Evolutionary conservation across 2,329 filamentous ascomycete species (phyloP).

Genomic region (Xylaria sp.): DNA sequence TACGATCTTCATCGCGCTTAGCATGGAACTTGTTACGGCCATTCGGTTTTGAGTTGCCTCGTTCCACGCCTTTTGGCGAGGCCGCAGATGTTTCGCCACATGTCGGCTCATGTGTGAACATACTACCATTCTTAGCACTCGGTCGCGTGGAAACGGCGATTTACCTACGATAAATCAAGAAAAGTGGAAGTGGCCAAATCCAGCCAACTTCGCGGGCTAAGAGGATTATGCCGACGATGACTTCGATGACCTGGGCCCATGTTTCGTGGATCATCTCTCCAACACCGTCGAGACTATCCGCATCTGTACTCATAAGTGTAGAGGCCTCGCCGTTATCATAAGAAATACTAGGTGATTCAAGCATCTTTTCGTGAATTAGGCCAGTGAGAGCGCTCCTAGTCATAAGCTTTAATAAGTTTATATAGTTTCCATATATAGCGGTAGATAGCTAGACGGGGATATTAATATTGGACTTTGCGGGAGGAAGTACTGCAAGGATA

Average conservation of each 20-base stretch:
- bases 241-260: conserved; percentile 50
- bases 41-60: conserved; percentile 48
- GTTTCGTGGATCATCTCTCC: conserved; percentile 49
- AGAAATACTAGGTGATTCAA: conserved; percentile 31
- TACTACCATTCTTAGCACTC: conserved; percentile 36
- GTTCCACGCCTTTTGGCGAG: conserved; percentile 48
- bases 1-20: conserved; percentile 47
- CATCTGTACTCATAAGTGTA: conserved; percentile 50
- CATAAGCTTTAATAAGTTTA: conserved; percentile 43
- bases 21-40: conserved; percentile 42
- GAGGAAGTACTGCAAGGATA: too few relatives aligned
- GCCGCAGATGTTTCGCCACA: conserved; percentile 45
- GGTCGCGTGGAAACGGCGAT: neutral
- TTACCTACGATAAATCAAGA: conserved; percentile 49
- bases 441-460: conserved; percentile 33
- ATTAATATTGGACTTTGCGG: neutral
- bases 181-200: conserved; percentile 48
- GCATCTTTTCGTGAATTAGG: conserved; percentile 44
- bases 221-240: conserved; percentile 47
- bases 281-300: conserved; percentile 42
- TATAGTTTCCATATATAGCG: conserved; percentile 39
- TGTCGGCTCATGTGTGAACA: conserved; percentile 50
- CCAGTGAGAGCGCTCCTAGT: conserved; percentile 44
- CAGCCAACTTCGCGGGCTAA: conserved; percentile 49
- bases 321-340: conserved; percentile 43